A percentile compares a stretch with the other conserved stretches of the same genome.
Conservation (phyloP, 805 yeast species). For the Kuraishia borneana region DNA sequence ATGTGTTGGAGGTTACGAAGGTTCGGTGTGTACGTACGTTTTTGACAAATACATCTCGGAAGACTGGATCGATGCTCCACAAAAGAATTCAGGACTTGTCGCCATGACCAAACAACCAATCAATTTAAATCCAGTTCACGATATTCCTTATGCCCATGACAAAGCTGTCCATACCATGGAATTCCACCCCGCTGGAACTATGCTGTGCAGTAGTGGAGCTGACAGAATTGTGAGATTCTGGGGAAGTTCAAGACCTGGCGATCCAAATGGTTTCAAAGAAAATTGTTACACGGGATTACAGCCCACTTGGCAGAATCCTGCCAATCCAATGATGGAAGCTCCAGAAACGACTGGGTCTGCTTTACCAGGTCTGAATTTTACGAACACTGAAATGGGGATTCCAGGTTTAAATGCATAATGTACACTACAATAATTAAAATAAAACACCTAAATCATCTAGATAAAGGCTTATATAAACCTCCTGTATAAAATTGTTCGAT, state of each 20-base stretch:
- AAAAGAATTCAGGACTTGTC: not conserved
- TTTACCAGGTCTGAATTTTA: conserved; percentile 2
- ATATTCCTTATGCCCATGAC: conserved; percentile 88
- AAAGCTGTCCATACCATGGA: conserved; percentile 83
- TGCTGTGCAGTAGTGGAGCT: conserved; percentile 84
- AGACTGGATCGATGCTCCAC: conserved; percentile 5
- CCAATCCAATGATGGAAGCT: too few species aligned
- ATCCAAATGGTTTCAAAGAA: conserved; percentile 71
- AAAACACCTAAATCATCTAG: conserved; percentile 30
- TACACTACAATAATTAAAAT: conserved; percentile 33
- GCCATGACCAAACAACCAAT: not conserved
- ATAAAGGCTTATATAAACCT: conserved; percentile 1
- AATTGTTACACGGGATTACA: conserved; percentile 18
- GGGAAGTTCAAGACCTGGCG: conserved; percentile 89
- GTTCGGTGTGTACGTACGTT: conserved; percentile 69
- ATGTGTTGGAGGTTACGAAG: conserved; percentile 84
- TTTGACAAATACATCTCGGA: conserved; percentile 41
- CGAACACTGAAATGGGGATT: too few species aligned
- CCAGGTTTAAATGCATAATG: too few species aligned
- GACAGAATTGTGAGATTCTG: conserved; percentile 90
- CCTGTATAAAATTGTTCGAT: conserved; percentile 18
- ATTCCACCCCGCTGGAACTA: conserved; percentile 91
- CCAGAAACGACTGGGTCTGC: not conserved
- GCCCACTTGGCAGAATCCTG: too few species aligned
- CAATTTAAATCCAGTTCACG: conserved; percentile 31